Evolutionary conservation across 2,329 filamentous ascomycete genomes (phyloP), one percentile per base, ranked within the genome.

Genomic region (Neofusicoccum kwambonambiense): DNA sequence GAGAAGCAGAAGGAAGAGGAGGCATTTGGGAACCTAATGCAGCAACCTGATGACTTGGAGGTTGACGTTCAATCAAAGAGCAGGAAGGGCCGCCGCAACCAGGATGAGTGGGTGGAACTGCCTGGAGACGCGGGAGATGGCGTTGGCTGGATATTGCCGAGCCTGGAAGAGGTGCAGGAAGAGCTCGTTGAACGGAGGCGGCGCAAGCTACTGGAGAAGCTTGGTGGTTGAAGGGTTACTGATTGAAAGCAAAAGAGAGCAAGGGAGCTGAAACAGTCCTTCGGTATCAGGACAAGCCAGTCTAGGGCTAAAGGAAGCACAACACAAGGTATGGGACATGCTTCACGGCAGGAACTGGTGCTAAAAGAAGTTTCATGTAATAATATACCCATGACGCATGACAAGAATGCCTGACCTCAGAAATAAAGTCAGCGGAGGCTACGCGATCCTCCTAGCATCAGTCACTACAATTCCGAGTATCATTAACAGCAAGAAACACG

Each of bases 51-150:
- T 19, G 86, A 78, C 27, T 19, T 75, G 88, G 86, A 86, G 3
- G 42, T 42, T 13, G 65, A 57, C 31, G 19, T 15, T 17, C 42
- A 52, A n/a, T 37, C 54, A 19, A 44, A 17, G 15, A 62, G 34
- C 17, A 62, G 62, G 37, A 74, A 73, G 60, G 64, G 45, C 35
- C 57, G 58, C 64, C 42, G 67, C 66, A 62, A 73, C 68, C 71
- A 75, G 54, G 72, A 69, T 22, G 76, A 78, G 52, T 98, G 94
- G 93, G 89, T 95, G 71, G 84, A 92, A 42, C 79, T 99, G 70
- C 95, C 95, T 0, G 95, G 94, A 0, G 93, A 97, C 78, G 82
- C 83, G 3, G 93, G 93, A 1, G 93, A 97, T 75, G 94, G 94
- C 0, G 82, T 88, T 42, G 85, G 83, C 52, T 97, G 94, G 94